phyloP scores from a whole-genome alignment of 139 green algal species.

The Bryopsis sp. region DNA sequence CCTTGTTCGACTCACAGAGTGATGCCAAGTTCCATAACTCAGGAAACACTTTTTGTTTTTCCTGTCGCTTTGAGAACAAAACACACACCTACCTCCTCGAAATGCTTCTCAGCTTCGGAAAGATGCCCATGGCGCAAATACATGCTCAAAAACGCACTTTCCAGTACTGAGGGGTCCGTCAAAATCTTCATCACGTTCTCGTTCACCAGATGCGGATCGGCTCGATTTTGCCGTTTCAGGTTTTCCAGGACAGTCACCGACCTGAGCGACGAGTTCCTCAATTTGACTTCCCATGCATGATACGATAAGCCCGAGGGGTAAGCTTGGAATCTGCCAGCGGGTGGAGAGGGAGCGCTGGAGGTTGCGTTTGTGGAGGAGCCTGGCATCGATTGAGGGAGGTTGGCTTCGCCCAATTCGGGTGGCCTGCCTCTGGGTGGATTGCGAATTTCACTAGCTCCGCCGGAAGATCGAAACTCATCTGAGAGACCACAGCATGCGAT shows the following conservation, averaged over 20 bases:
- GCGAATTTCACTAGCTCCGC: too few relatives aligned
- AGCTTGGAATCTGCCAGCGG: too few relatives aligned
- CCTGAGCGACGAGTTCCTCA: background rate
- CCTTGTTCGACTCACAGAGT: background rate
- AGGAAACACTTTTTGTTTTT: too few relatives aligned
- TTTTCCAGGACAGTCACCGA: background rate
- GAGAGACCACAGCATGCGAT: too few relatives aligned
- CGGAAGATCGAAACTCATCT: too few relatives aligned
- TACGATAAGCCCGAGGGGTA: conserved; percentile 11
- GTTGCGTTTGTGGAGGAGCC: too few relatives aligned
- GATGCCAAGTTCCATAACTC: background rate
- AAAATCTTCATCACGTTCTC: background rate
- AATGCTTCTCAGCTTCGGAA: background rate
- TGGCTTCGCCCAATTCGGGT: too few relatives aligned
- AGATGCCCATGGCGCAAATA: conserved; percentile 10
- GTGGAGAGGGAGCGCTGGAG: too few relatives aligned
- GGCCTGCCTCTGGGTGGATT: too few relatives aligned
- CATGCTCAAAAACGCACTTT: conserved; percentile 17
- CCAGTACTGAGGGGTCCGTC: background rate
- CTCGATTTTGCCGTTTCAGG: background rate
- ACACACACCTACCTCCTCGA: too few relatives aligned
- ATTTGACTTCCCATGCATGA: background rate
- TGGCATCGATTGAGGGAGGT: too few relatives aligned
- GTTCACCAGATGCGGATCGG: background rate
- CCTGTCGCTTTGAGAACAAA: too few relatives aligned